These are phyloP conservation scores for Ascochyta fabae DNA, from an alignment of 2,329 filamentous ascomycete genomes.

Conservation along the genomic window DNA sequence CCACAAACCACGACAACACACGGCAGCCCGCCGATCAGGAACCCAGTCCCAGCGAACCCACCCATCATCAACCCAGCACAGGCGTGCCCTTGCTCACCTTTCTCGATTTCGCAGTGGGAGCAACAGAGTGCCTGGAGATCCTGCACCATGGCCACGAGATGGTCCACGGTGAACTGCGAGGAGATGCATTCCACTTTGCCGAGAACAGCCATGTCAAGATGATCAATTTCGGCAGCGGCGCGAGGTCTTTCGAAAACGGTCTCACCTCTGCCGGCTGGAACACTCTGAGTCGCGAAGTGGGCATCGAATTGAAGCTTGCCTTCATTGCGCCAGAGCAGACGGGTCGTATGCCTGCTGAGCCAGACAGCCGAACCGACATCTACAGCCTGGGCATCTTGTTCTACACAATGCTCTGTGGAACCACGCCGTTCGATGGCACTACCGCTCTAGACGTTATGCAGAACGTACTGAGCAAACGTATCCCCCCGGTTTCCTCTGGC, in stretches of 20 bases:
- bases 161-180: slow-evolving; percentile 88
- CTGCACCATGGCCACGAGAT: slow-evolving; percentile 88
- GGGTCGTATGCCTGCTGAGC: slow-evolving; percentile 88
- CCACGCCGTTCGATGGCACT: slow-evolving; percentile 78
- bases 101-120: slow-evolving; percentile 89
- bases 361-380: slow-evolving; percentile 86
- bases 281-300: slow-evolving; percentile 78
- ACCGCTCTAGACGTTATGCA: slow-evolving; percentile 91
- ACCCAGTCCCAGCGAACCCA: slow-evolving; percentile 34
- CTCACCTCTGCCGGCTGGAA: slow-evolving; percentile 86
- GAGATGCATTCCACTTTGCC: slow-evolving; percentile 90
- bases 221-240: slow-evolving; percentile 83
- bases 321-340: slow-evolving; percentile 97
- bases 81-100: slow-evolving; percentile 77
- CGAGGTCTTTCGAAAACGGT: slow-evolving; percentile 88
- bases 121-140: slow-evolving; percentile 83
- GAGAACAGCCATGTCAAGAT: slow-evolving; percentile 77
- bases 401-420: slow-evolving; percentile 75
- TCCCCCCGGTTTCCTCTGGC: slow-evolving; percentile 77
- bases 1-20: slow-evolving; percentile 21
- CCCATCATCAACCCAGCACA: slow-evolving; percentile 47
- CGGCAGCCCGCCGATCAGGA: slow-evolving; percentile 23
- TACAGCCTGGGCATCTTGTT: slow-evolving; percentile 90
- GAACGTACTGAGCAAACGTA: slow-evolving; percentile 78
- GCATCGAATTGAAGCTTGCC: slow-evolving; percentile 85